Base-by-base conservation (phyloP, 129 eudicot genomes). In the Helianthus annuus region DNA sequence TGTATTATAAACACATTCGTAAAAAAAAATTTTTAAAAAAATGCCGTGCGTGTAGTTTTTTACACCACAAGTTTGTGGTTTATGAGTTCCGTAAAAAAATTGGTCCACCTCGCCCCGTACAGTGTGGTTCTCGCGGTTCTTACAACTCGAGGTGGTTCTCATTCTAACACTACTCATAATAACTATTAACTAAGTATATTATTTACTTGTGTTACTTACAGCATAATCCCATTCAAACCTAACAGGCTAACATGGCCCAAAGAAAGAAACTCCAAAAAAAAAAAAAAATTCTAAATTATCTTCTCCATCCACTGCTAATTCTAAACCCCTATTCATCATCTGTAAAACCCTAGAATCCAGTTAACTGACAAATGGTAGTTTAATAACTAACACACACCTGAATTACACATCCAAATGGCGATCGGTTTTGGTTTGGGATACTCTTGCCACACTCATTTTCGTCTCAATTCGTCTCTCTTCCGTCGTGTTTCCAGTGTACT, bases 341-440 rank as follows among this genome's bases (percentile, higher is more conserved):
- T 17, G 60, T 29, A 69, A 80, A 80, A 80, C 86, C 83, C 83
- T 71, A 64, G 17, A 10, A 62, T 40, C 32, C 56, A 67, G 45
- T 48, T 48, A 36, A 64, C 46, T 14, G 24, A 40, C 32, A 64
- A 57, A 45, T 57, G 49, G 17, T 11, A 48, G 60, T 19, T 57
- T 56, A 76, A 39, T 39, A 39, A 39, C 8, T 5, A 39, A 12
- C 11, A 15, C n/a, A 24, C 16, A 66, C 2, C 15, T 44, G 32
- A 24, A 14, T 45, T 32, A 24, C 29, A 19, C 5, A 60, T 76
- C 48, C 15, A 36, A 48, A 89, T 90, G 96, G 83, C 88, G 72
- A 83, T 78, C 58, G 27, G 90, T 57, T 67, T 56, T 78, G 82
- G 65, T 72, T 58, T 84, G 27, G 83, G 85, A 19, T 54, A 78